These are phyloP conservation scores for Capsella bursapastoris DNA, from an alignment of 345 rosid genomes.

Conservation along the genomic window DNA sequence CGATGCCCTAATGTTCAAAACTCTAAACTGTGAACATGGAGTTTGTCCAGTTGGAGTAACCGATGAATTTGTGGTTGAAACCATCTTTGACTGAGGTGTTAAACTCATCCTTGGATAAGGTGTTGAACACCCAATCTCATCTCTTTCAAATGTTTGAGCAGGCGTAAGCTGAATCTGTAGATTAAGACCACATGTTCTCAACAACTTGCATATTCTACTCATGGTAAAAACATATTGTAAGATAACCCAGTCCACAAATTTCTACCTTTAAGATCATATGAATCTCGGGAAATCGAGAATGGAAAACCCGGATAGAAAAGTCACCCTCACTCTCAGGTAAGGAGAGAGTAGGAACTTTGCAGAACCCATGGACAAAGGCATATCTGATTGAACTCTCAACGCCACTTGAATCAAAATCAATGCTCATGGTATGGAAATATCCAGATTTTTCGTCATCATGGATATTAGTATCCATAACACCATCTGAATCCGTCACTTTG, in stretches of 20 bases:
- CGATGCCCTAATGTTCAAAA: neutral
- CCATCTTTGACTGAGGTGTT: conserved; percentile 20
- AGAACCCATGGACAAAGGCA: conserved; percentile 54
- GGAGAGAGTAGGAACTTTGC: conserved; percentile 52
- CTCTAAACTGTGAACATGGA: conserved; percentile 25
- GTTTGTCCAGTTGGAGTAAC: conserved; percentile 15
- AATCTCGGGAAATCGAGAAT: conserved; percentile 52
- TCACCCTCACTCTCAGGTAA: conserved; percentile 55
- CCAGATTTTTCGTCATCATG: conserved; percentile 53
- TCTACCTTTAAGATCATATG: conserved; percentile 43
- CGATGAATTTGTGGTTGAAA: conserved; percentile 2
- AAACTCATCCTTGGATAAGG: neutral
- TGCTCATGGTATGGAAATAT: conserved; percentile 50
- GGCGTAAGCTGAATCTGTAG: conserved; percentile 29
- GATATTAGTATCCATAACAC: conserved; percentile 50
- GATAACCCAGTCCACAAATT: conserved; percentile 5
- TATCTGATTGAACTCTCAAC: conserved; percentile 38
- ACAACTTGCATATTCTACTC: neutral
- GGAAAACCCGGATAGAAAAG: conserved; percentile 50
- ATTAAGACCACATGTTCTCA: neutral
- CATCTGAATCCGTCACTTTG: conserved; percentile 51
- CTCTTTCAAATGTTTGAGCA: conserved; percentile 31
- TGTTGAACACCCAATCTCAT: neutral
- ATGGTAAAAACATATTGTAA: neutral
- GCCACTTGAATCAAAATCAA: conserved; percentile 41